These are phyloP conservation scores for Fusarium beomiforme DNA, from an alignment of 2,329 filamentous ascomycete genomes.

Conservation along the genomic window DNA sequence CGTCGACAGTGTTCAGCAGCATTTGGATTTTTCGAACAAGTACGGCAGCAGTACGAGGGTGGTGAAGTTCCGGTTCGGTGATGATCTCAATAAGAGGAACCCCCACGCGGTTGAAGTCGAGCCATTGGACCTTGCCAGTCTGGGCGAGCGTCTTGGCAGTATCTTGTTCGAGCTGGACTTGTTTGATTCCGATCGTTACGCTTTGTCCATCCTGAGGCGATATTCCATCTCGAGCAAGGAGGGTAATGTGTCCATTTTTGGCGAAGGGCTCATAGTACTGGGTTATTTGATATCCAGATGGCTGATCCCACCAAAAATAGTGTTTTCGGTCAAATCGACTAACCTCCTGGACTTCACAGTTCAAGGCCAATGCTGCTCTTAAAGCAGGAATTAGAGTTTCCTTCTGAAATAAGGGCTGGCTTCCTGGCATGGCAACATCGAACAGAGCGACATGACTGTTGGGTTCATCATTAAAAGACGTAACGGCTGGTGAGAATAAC, in stretches of 20 bases:
- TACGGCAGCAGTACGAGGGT: slow-evolving; percentile 86
- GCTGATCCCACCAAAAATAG: slow-evolving; percentile 99
- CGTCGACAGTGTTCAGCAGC: slow-evolving; percentile 80
- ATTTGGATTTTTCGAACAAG: slow-evolving; percentile 89
- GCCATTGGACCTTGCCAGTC: slow-evolving; percentile 75
- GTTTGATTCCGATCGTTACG: slow-evolving; percentile 85
- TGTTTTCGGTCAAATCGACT: slow-evolving; percentile 96
- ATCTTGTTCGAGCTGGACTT: slow-evolving; percentile 97
- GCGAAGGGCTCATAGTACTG: slow-evolving; percentile 87
- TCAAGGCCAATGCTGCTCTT: slow-evolving; percentile 84
- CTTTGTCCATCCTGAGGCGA: slow-evolving; percentile 75
- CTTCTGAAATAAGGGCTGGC: slow-evolving; percentile 85
- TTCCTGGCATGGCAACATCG: slow-evolving; percentile 88
- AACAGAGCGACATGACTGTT: slow-evolving; percentile 92
- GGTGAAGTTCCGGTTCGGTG: slow-evolving; percentile 86
- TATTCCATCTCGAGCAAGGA: slow-evolving; percentile 82
- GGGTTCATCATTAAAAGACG: slow-evolving; percentile 72
- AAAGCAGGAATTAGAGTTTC: slow-evolving; percentile 89
- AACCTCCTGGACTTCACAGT: slow-evolving; percentile 78
- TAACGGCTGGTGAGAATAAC: slow-evolving; percentile 81
- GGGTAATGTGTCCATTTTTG: slow-evolving; percentile 74
- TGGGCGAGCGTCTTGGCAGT: slow-evolving; percentile 93
- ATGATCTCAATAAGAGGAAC: slow-evolving; percentile 95
- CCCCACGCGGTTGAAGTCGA: slow-evolving; percentile 95
- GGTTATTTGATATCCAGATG: slow-evolving; percentile 95